A percentile compares a stretch with the other conserved stretches of the same genome.
phyloP scores from a whole-genome alignment of 371 early-diverging fungal species.

The Quaeritorhiza haematococci region DNA sequence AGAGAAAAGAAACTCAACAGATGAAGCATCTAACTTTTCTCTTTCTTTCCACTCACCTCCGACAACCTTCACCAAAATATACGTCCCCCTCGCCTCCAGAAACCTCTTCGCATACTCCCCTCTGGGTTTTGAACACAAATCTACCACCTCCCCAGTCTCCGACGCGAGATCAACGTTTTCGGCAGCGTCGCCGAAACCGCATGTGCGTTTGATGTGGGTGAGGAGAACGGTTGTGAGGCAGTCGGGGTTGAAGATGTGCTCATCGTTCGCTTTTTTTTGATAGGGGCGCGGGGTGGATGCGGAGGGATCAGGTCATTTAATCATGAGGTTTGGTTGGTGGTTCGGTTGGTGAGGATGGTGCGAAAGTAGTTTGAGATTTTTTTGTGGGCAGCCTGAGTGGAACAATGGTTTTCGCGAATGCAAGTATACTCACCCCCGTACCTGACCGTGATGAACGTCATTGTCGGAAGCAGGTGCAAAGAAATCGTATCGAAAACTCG shows the following conservation, averaged over 20 bases:
- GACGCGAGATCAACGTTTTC: slow-evolving; percentile 45
- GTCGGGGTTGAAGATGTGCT: slow-evolving; percentile 43
- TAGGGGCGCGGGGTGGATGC: too few species aligned
- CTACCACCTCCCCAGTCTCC: slow-evolving; percentile 49
- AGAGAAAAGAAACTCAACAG: neutral
- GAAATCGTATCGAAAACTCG: too few species aligned
- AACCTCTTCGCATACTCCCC: slow-evolving; percentile 43
- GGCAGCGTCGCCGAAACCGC: slow-evolving; percentile 24
- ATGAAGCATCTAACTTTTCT: neutral
- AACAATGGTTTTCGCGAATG: too few species aligned
- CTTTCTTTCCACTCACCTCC: slow-evolving; percentile 23
- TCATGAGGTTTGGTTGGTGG: too few species aligned
- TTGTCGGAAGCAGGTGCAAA: too few species aligned
- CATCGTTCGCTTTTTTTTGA: slow-evolving; percentile 39
- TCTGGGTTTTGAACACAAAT: slow-evolving; percentile 33
- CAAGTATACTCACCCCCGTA: too few species aligned
- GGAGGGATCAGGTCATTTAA: too few species aligned
- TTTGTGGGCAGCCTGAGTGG: too few species aligned
- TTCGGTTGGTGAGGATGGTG: too few species aligned
- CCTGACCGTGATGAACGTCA: too few species aligned
- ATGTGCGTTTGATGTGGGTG: slow-evolving; percentile 29
- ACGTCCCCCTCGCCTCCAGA: slow-evolving; percentile 31
- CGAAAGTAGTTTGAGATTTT: too few species aligned
- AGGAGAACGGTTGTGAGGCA: slow-evolving; percentile 39
- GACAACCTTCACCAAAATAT: slow-evolving; percentile 40